phyloP scores from a whole-genome alignment of 495 filamentous ascomycete species.

The Neurospora sp. region DNA sequence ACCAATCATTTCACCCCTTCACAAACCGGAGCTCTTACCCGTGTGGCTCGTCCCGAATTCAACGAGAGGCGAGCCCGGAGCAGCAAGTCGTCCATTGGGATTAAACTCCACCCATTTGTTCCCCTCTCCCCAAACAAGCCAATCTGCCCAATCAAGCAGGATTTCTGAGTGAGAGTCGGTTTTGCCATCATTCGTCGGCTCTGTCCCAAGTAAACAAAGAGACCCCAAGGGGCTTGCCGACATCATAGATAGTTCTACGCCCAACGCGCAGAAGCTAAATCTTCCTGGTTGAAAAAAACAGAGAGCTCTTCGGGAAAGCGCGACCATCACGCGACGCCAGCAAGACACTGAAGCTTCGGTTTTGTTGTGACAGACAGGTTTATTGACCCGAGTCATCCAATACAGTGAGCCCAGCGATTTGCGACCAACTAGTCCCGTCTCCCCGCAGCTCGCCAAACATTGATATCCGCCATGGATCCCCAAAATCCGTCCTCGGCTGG shows the following conservation, averaged over 20 bases:
- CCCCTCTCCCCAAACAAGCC: slow-evolving; percentile 15
- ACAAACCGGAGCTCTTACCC: slow-evolving; percentile 17
- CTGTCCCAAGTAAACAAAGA: slow-evolving; percentile 3
- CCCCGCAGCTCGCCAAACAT: slow-evolving; percentile 1
- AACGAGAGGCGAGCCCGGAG: neutral
- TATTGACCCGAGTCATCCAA: slow-evolving; percentile 1
- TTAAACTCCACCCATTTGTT: slow-evolving; percentile 25
- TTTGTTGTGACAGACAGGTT: neutral
- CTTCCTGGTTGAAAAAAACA: neutral
- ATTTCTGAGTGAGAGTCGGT: slow-evolving; percentile 6
- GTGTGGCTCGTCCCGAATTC: slow-evolving; percentile 21
- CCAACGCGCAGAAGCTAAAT: neutral
- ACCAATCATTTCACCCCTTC: slow-evolving; percentile 30
- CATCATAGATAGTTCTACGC: neutral
- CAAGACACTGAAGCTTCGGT: neutral
- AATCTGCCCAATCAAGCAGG: slow-evolving; percentile 27
- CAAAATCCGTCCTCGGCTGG: slow-evolving; percentile 32
- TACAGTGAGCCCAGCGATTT: slow-evolving; percentile 2
- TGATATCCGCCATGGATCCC: slow-evolving; percentile 32
- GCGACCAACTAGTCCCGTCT: neutral
- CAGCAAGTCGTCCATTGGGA: slow-evolving; percentile 20
- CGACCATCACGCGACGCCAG: neutral
- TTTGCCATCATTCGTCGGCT: neutral
- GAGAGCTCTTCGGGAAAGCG: neutral
- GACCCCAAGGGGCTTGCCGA: neutral